Evolutionary conservation across 371 early-diverging fungal genomes (phyloP), one percentile per base, ranked within the genome.

Genomic region (Actinomortierella ambigua): DNA sequence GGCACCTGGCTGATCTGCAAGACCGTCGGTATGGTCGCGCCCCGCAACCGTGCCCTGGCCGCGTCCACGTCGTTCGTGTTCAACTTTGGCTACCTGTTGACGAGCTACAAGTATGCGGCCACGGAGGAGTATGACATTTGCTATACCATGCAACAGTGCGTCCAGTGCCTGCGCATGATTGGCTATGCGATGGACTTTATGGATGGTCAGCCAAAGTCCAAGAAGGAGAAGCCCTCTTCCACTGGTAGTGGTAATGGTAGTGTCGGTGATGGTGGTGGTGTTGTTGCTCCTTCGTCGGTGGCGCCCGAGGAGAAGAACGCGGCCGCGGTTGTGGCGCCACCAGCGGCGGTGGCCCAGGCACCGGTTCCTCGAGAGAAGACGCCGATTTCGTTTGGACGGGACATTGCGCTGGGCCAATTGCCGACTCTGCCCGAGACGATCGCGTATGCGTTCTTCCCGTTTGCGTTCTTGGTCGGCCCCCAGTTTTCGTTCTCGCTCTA

Each of bases 101-200:
- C 64, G 1, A 85, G 84, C 0, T 90, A 90, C 75, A 78, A 79
- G 57, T 79, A 63, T 50, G 79, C 79, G 34, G 73, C 82, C 14
- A 81, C 84, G 15, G 85, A 84, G 48, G 87, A 79, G 0, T 90
- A 90, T 52, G 88, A 88, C 61, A 79, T 90, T 53, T 80, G 84
- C 58, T 90, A 88, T 83, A 88, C 90, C 5, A 90, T 89, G 83
- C 81, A 88, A 18, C 89, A 90, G 63, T 90, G 89, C 56, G 85
- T 92, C 5, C 77, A 90, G 22, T 87, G 88, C 59, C 75, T 92
- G 29, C 82, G 90, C 46, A 65, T 92, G 73, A 90, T 92, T 77
- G 90, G 90, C 0, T 86, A 88, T 59, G 85, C 81, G 20, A 81
- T 88, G 71, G 91, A 91, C 61, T 85, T 77, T 53, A 79, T 77